phyloP scores from a whole-genome alignment of 768 basidiomycete genomes.

The Boletus edulis region DNA sequence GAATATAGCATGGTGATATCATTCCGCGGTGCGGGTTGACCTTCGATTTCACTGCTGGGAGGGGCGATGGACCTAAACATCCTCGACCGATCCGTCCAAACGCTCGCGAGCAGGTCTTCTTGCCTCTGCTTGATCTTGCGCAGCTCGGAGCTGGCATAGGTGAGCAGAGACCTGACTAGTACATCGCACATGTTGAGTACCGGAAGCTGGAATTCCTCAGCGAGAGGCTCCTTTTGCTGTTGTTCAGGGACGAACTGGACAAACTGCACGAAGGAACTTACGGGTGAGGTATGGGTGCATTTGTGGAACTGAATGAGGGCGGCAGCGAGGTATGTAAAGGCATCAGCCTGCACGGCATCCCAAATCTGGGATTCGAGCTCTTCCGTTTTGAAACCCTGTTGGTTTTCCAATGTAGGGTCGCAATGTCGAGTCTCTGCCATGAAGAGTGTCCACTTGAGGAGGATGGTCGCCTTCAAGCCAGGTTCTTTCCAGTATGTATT shows the following conservation, averaged over 20 bases:
- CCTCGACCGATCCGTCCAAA: conserved; percentile 61
- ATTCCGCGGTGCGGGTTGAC: conserved; percentile 59
- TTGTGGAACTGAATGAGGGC: conserved; percentile 56
- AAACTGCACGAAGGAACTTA: conserved; percentile 38
- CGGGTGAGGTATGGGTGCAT: conserved; percentile 29
- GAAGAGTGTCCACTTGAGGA: conserved; percentile 89
- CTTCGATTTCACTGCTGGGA: conserved; percentile 40
- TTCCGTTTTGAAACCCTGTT: conserved; percentile 67
- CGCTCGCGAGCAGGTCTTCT: conserved; percentile 76
- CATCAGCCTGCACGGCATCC: conserved; percentile 80
- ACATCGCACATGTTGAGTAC: conserved; percentile 67
- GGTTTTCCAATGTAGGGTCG: conserved; percentile 58
- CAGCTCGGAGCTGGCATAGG: conserved; percentile 75
- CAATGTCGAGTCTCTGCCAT: conserved; percentile 72
- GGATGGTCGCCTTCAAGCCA: conserved; percentile 66
- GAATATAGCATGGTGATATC: conserved; percentile 84
- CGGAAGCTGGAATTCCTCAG: conserved; percentile 46
- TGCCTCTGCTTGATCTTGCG: conserved; percentile 87
- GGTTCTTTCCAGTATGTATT: conserved; percentile 63
- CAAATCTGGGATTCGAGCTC: conserved; percentile 80
- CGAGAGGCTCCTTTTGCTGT: conserved; percentile 36
- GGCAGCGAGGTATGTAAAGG: conserved; percentile 67
- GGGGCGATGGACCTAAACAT: conserved; percentile 43
- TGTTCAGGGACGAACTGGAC: conserved; percentile 36
- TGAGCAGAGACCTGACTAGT: conserved; percentile 68